Percentiles rank a stretch among this genome's conserved stretches.
These are phyloP conservation scores for Penicillium sp. DNA, from an alignment of 2,329 filamentous ascomycete species.

Conservation along the genomic window DNA sequence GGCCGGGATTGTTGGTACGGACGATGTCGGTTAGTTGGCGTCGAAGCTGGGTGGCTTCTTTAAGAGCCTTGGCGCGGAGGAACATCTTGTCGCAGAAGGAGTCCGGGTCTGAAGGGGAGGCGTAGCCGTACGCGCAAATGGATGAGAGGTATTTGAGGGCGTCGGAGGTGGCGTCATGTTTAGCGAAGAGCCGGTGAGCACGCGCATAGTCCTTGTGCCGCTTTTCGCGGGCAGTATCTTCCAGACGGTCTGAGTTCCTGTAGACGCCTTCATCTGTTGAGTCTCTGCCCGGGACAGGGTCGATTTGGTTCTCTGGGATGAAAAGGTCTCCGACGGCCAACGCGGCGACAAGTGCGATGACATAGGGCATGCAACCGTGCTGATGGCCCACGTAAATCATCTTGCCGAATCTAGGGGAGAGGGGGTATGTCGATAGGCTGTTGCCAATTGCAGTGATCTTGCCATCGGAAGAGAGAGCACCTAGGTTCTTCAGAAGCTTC, in stretches of 20 bases:
- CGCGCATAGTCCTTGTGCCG: constrained; percentile 69
- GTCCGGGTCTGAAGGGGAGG: constrained; percentile 66
- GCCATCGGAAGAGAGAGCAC: constrained; percentile 73
- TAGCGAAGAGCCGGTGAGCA: constrained; percentile 78
- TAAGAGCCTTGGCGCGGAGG: constrained; percentile 83
- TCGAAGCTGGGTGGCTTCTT: constrained; percentile 82
- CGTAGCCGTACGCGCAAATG: constrained; percentile 83
- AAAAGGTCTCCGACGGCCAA: constrained; percentile 89
- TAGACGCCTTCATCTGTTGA: constrained; percentile 50
- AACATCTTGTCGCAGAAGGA: constrained; percentile 82
- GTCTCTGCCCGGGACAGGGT: constrained; percentile 60
- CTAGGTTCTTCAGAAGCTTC: constrained; percentile 82
- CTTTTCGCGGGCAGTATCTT: constrained; percentile 71
- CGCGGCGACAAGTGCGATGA: constrained; percentile 85
- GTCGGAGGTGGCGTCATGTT: constrained; percentile 81
- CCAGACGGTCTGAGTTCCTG: constrained; percentile 69
- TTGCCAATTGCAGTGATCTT: constrained; percentile 79
- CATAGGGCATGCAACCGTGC: constrained; percentile 81
- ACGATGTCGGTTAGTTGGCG: constrained; percentile 83
- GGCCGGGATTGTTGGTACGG: constrained; percentile 68
- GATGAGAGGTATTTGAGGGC: constrained; percentile 89
- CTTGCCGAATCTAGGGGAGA: constrained; percentile 87
- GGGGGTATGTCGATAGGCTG: constrained; percentile 84
- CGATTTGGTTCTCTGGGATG: constrained; percentile 77
- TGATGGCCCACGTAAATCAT: constrained; percentile 89